Evolutionary conservation across 2,329 filamentous ascomycete species (phyloP).

Genomic region (Aspergillus calidoustus): DNA sequence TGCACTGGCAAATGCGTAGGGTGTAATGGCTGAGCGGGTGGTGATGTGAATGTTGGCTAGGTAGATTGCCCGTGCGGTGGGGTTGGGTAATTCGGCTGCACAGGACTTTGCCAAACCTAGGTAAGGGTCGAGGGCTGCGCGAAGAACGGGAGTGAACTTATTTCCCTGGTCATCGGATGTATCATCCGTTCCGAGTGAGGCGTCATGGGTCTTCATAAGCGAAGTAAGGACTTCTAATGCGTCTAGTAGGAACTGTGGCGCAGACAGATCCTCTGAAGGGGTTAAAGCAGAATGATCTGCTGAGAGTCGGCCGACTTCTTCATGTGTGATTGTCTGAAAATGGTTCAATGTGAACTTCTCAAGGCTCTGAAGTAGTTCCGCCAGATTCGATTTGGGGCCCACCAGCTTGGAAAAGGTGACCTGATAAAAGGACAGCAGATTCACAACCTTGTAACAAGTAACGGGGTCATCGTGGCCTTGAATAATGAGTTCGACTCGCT

Average conservation of each 20-base stretch:
- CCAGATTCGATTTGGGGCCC: slow-evolving; percentile 68
- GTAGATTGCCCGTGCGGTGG: slow-evolving; percentile 54
- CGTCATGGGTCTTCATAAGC: slow-evolving; percentile 86
- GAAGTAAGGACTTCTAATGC: slow-evolving; percentile 76
- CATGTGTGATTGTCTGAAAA: slow-evolving; percentile 79
- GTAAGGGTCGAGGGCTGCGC: slow-evolving; percentile 85
- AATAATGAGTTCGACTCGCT: slow-evolving; percentile 88
- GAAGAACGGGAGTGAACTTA: slow-evolving; percentile 75
- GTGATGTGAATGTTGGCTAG: slow-evolving; percentile 53
- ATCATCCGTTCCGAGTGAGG: slow-evolving; percentile 63
- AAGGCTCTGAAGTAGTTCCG: slow-evolving; percentile 70
- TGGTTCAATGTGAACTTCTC: slow-evolving; percentile 79
- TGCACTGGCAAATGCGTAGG: slow-evolving; percentile 65
- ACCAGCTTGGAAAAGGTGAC: slow-evolving; percentile 82
- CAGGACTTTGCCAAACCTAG: slow-evolving; percentile 66
- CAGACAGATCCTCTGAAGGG: slow-evolving; percentile 72
- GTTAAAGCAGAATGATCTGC: slow-evolving; percentile 74
- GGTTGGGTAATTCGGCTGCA: slow-evolving; percentile 43
- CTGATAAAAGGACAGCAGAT: slow-evolving; percentile 86
- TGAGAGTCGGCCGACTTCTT: slow-evolving; percentile 68
- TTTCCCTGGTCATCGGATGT: slow-evolving; percentile 60
- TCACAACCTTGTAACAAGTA: slow-evolving; percentile 85
- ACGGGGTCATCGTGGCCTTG: slow-evolving; percentile 91
- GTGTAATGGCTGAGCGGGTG: slow-evolving; percentile 42
- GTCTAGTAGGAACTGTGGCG: slow-evolving; percentile 79